Conservation (phyloP, 2,329 filamentous ascomycete genomes). For the Trichoderma semiorbis region DNA sequence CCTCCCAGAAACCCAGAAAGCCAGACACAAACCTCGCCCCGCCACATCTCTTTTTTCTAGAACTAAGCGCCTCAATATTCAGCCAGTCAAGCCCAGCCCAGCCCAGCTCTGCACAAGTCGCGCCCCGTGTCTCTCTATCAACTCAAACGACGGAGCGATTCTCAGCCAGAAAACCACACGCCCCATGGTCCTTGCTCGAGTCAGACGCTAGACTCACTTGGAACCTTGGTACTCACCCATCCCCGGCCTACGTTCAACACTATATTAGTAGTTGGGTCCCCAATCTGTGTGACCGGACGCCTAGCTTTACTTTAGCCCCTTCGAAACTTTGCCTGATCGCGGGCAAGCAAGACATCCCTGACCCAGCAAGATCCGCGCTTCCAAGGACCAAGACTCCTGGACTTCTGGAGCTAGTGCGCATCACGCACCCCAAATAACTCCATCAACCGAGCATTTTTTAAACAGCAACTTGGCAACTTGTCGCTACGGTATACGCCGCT, state of each 20-base stretch:
- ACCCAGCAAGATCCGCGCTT: conserved; percentile 23
- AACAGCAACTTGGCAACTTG: conserved; percentile 1
- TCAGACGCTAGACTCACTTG: conserved; percentile 36
- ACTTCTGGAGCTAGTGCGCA: conserved; percentile 18
- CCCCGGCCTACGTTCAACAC: conserved; percentile 33
- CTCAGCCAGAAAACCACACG: neutral
- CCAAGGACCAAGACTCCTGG: conserved; percentile 15
- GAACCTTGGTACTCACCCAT: conserved; percentile 32
- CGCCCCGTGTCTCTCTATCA: conserved; percentile 16
- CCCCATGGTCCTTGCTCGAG: conserved; percentile 22
- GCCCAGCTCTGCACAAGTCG: neutral
- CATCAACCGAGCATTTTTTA: conserved; percentile 11
- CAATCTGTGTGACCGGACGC: conserved; percentile 23
- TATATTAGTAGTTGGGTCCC: conserved; percentile 41
- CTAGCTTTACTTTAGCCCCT: conserved; percentile 22
- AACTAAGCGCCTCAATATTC: conserved; percentile 14
- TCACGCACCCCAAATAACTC: conserved; percentile 16
- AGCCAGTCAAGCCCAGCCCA: neutral
- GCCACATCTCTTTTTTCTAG: conserved; percentile 11
- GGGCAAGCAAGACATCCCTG: conserved; percentile 25
- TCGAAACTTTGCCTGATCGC: conserved; percentile 26
- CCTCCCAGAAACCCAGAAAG: neutral
- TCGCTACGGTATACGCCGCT: conserved; percentile 10
- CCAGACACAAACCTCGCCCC: neutral
- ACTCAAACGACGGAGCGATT: neutral